Conservation (phyloP, 768 basidiomycete genomes). For the Sutorius australiensis region DNA sequence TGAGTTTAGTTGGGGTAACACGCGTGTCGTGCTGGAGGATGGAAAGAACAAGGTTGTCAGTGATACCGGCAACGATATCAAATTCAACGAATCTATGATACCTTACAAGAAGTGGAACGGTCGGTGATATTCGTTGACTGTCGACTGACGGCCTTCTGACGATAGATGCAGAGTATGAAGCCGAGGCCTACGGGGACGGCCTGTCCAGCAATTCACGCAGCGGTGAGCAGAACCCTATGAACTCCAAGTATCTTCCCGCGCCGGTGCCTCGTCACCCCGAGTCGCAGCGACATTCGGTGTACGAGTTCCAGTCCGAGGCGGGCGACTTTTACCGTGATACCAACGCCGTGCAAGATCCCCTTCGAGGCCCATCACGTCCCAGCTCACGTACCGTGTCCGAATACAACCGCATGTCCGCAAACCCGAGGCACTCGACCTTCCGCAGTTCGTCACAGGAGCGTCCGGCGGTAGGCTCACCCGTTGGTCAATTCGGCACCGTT, state of each 20-base stretch:
- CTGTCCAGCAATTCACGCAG: conserved; percentile 46
- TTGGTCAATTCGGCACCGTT: conserved; percentile 34
- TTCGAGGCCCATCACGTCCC: conserved; percentile 28
- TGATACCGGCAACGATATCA: conserved; percentile 53
- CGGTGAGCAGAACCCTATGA: conserved; percentile 27
- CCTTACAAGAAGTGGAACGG: conserved; percentile 71
- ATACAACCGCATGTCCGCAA: conserved; percentile 27
- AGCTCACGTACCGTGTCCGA: conserved; percentile 32
- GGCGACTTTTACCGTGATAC: conserved; percentile 63
- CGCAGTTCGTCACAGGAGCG: conserved; percentile 38
- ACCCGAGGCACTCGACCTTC: conserved; percentile 25
- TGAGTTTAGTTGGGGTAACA: conserved; percentile 67
- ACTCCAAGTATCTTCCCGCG: conserved; percentile 24
- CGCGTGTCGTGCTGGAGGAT: conserved; percentile 63
- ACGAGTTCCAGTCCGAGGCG: conserved; percentile 38
- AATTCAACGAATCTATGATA: conserved; percentile 74
- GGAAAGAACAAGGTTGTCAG: conserved; percentile 56
- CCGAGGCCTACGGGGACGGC: conserved; percentile 52
- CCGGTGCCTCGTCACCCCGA: conserved; percentile 35
- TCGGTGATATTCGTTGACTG: conserved; percentile 29
- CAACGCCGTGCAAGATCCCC: conserved; percentile 36
- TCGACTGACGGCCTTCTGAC: conserved; percentile 10
- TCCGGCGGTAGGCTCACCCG: conserved; percentile 30
- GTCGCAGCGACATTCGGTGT: conserved; percentile 46
- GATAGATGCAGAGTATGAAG: conserved; percentile 52